These are phyloP conservation scores for Corymbia maculata DNA, from an alignment of 345 rosid species.

Conservation along the genomic window DNA sequence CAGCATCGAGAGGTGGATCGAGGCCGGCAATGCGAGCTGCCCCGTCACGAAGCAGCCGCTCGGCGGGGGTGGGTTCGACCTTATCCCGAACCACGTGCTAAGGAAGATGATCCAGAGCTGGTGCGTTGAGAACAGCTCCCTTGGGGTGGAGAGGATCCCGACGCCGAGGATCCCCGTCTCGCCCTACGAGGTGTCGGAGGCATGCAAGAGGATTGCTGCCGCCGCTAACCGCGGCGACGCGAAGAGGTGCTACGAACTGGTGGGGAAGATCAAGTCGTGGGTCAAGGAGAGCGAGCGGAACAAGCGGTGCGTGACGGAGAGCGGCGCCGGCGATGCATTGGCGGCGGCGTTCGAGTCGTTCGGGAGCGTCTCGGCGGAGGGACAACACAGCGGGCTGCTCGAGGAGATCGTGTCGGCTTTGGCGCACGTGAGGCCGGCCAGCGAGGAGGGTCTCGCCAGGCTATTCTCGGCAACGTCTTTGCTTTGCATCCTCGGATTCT, in stretches of 20 bases:
- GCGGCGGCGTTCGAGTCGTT: conserved; percentile 14
- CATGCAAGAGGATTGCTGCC: not conserved
- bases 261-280: conserved; percentile 16
- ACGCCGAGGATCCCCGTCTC: conserved; percentile 27
- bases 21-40: conserved; percentile 18
- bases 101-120: conserved; percentile 29
- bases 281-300: conserved; percentile 23
- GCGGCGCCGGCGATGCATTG: conserved; percentile 5
- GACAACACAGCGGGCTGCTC: conserved; percentile 1
- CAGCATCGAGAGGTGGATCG: conserved; percentile 31
- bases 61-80: not conserved
- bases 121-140: conserved; percentile 19
- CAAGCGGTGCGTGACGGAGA: conserved; percentile 7
- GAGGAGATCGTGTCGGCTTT: conserved; percentile 14
- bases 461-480: conserved; percentile 11
- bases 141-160: conserved; percentile 23
- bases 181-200: conserved; percentile 9
- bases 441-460: conserved; percentile 5
- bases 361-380: conserved; percentile 3
- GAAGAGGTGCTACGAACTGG: conserved; percentile 10
- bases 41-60: conserved; percentile 16
- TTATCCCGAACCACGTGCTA: conserved; percentile 21
- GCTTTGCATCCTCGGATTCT: conserved; percentile 7
- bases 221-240: conserved; percentile 7
- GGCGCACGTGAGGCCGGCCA: conserved; percentile 12